phyloP scores from a whole-genome alignment of 345 rosid species.

The Nephelium lappaceum region DNA sequence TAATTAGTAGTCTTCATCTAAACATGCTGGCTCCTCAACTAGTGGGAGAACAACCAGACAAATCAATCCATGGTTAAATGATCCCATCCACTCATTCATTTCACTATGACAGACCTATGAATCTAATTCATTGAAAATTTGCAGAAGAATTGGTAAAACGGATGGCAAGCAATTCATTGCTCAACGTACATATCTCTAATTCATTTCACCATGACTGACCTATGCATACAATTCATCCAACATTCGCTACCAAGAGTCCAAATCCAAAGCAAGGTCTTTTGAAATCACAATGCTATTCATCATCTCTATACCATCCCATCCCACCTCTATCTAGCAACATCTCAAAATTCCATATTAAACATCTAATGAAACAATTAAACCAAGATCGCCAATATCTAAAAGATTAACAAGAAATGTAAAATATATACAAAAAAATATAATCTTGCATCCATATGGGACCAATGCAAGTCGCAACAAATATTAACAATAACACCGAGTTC shows the following conservation, averaged over 20 bases:
- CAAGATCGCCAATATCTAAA: background rate
- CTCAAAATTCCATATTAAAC: background rate
- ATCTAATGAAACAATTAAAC: background rate
- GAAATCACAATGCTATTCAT: background rate
- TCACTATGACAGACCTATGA: background rate
- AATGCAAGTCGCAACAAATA: background rate
- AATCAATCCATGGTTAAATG: background rate
- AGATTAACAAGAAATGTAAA: background rate
- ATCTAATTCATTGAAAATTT: background rate
- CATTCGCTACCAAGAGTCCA: background rate
- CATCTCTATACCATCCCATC: background rate
- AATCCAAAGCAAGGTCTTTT: background rate
- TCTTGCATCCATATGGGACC: too few relatives aligned
- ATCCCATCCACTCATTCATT: background rate
- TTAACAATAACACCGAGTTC: background rate
- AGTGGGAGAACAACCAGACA: background rate
- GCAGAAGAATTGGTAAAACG: background rate
- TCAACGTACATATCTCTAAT: background rate
- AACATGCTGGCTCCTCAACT: background rate
- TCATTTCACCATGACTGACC: background rate
- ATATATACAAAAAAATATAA: too few relatives aligned
- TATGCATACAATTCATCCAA: background rate
- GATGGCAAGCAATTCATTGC: background rate
- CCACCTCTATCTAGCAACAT: background rate
- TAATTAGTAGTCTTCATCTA: too few relatives aligned